Evolutionary conservation across 108 stramenopile genomes (phyloP).

Genomic region (Skeletonema marinoi): DNA sequence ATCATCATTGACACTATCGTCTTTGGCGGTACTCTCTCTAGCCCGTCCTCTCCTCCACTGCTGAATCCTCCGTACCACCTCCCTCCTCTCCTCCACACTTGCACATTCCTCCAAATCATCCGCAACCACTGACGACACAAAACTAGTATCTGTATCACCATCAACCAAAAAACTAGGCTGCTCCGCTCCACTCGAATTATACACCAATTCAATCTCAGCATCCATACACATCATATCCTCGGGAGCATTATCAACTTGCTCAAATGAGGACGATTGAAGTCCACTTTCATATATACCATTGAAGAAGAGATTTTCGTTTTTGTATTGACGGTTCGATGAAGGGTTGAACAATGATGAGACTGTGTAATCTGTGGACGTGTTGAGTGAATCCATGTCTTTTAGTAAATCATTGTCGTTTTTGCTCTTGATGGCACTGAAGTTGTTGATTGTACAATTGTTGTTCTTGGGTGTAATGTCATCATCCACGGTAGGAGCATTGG

Average conservation of each 20-base stretch:
- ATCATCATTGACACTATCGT: not conserved
- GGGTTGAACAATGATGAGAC: not conserved
- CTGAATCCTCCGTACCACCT: constrained; percentile 34
- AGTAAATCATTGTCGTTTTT: not conserved
- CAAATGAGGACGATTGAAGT: constrained; percentile 35
- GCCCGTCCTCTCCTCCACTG: constrained; percentile 27
- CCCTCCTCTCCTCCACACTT: constrained; percentile 17
- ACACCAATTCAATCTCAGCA: constrained; percentile 44
- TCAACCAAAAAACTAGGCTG: too few species aligned
- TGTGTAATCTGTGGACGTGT: too few species aligned
- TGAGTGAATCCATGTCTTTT: too few species aligned
- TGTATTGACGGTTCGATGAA: constrained; percentile 8
- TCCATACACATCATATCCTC: constrained; percentile 30
- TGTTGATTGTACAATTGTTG: too few species aligned
- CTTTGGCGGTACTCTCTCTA: constrained; percentile 10
- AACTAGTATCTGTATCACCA: not conserved
- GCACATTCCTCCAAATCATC: constrained; percentile 1
- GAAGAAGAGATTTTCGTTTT: constrained; percentile 35
- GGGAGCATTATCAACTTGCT: constrained; percentile 29
- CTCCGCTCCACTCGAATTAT: constrained; percentile 1
- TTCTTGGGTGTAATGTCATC: too few species aligned
- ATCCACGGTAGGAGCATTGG: too few species aligned
- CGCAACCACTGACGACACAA: not conserved
- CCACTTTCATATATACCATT: constrained; percentile 46
- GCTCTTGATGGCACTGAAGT: not conserved